A percentile compares a stretch with the other conserved stretches of the same genome.
Conservation (phyloP, 352 stramenopile genomes). For the Globisporangium radiosum region DNA sequence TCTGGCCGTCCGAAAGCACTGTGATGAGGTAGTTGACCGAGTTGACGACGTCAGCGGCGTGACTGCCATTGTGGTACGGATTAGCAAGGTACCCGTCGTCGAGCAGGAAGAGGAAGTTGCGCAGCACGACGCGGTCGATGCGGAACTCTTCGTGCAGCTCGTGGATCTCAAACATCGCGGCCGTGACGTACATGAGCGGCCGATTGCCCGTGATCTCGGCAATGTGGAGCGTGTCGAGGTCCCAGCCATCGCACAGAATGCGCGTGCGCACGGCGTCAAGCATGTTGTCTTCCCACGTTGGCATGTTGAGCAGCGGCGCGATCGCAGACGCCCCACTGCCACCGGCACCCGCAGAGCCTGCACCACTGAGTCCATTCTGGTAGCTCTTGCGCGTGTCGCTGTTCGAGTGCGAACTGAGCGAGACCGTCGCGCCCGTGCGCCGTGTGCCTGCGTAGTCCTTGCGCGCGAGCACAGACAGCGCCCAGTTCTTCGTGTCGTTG, state of each 20-base stretch:
- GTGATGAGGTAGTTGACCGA: constrained; percentile 81
- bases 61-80: constrained; percentile 77
- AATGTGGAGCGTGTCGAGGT: constrained; percentile 66
- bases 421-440: constrained; percentile 47
- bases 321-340: constrained; percentile 13
- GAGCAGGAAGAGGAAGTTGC: constrained; percentile 74
- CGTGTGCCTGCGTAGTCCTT: constrained; percentile 65
- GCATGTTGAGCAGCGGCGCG: constrained; percentile 46
- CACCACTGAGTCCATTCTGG: constrained; percentile 33
- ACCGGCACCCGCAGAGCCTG: constrained; percentile 6
- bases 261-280: constrained; percentile 34
- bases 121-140: constrained; percentile 63
- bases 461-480: constrained; percentile 59
- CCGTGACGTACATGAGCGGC: constrained; percentile 78
- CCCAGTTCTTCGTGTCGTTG: constrained; percentile 81
- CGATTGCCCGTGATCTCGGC: constrained; percentile 57
- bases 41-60: constrained; percentile 77
- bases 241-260: constrained; percentile 66
- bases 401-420: constrained; percentile 67
- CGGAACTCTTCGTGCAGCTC: constrained; percentile 72
- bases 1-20: constrained; percentile 55
- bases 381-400: constrained; percentile 53
- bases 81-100: constrained; percentile 74
- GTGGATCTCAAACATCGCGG: constrained; percentile 73
- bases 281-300: constrained; percentile 48